Evolutionary conservation across 1,139 yeast species (phyloP), one percentile per base, ranked within the genome.

Genomic region (Saccharomycopsis hybrid): DNA sequence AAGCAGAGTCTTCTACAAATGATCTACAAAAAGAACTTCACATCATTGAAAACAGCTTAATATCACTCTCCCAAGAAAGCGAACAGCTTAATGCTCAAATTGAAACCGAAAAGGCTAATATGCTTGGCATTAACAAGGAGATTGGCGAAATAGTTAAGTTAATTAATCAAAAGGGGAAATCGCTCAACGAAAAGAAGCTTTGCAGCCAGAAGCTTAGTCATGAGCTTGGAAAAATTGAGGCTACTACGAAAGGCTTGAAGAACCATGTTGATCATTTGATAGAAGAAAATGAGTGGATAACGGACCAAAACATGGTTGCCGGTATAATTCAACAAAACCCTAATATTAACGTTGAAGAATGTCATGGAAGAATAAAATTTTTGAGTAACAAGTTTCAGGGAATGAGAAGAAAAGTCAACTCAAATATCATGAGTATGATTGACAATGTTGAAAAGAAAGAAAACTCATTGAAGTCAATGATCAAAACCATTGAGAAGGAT

Each of bases 371-470:
- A 56, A 75, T 82, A 46, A 69, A 67, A 9, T 73, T 76, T 41
- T 73, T 88, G 56, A 71, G 76, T 43, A 87, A 78, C 32, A 76
- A 81, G 54, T 81, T 81, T 60, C 77, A 78, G 54, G 79, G 79
- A n/a, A 81, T 90, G 85, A 84, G 79, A 68, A 74, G 90, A 54
- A 85, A 82, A 58, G 96, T 92, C 32, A 90, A 90, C 61, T 77
- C 86, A 9, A 85, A 89, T 61, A 92, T 92, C 55, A 87, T 90
- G 90, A 82, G 83, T 59, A 86, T 89, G 88, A 88, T 94, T 58
- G 97, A 90, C 60, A 86, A 84, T 57, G 95, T 89, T 25, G 97
- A 90, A 63, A 86, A 85, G 72, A 88, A 89, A 62, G 97, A 90
- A 63, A 67, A 74, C 2, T 75, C 92, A 5, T 73, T 94, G 59